Evolutionary conservation across 2,329 filamentous ascomycete genomes (phyloP), one percentile per base, ranked within the genome.

Genomic region (Hypoxylon sp.): DNA sequence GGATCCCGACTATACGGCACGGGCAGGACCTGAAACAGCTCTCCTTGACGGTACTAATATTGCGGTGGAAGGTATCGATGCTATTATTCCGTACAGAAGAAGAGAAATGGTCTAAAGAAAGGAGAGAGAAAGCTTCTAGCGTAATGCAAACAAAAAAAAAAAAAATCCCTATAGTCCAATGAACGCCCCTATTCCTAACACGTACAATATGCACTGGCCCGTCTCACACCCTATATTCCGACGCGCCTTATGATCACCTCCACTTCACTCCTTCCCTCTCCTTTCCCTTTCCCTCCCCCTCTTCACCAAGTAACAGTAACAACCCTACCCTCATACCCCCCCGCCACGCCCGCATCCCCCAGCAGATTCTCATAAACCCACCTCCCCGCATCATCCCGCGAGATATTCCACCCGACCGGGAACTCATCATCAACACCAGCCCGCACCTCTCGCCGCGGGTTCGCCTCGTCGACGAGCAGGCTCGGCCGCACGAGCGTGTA

Each of bases 321-420:
- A 42, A 74, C 69, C 70, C 75, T 79, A 29, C 70, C 65, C 18
- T 69, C 11, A 26, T 73, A 79, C 31, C 57, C 62, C 7, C 37
- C 37, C 2, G 60, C 56, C 21, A 50, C 62, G 7, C 55, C 52
- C 23, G 67, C 9, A 3, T 55, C 52, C 15, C 67, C 8, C 3
- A 81, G 33, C 21, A 77, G 37, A 13, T 78, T 75, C 45, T 79
- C 69, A 20, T 75, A 79, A 7, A 82, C 71, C 78, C 80, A 83
- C 52, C 65, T 70, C 0, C 81, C 81, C 2, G 77, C 73, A 56
- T 83, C 81, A 56, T 78, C 77, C 29, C 79, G 67, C 6, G 73
- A 76, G 42, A 83, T 81, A 1, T 71, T 74, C 51, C 81, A 83
- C 3, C 81, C 81, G 3, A 81, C 65, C 2, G 70, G 77, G 0